Evolutionary conservation across 306 rosid genomes (phyloP).

Genomic region (Abrus precatorius): DNA sequence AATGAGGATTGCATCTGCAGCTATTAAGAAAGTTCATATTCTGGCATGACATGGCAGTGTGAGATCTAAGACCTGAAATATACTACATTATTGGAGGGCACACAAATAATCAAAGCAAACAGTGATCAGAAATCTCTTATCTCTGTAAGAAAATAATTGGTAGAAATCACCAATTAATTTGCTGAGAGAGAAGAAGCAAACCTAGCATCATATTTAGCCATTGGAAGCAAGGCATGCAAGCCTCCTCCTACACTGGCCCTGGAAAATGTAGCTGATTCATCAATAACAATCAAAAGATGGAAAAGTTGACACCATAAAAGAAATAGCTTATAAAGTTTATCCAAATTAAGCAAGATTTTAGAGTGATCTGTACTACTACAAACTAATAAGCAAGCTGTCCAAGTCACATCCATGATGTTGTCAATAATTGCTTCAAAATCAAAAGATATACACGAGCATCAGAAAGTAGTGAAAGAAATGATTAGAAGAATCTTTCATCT

Average conservation of each 20-base stretch:
- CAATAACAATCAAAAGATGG: conserved; percentile 47
- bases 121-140: conserved; percentile 48
- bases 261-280: conserved; percentile 58
- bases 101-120: conserved; percentile 29
- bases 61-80: conserved; percentile 50
- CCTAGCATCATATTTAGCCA: conserved; percentile 60
- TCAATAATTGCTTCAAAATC: conserved; percentile 27
- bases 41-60: conserved; percentile 40
- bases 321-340: conserved; percentile 22
- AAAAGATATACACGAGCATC: conserved; percentile 20
- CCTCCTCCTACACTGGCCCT: conserved; percentile 66
- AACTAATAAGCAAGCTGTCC: not conserved
- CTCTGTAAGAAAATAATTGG: conserved; percentile 48
- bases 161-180: conserved; percentile 53
- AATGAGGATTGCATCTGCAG: conserved; percentile 34
- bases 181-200: conserved; percentile 56
- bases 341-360: conserved; percentile 28
- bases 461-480: conserved; percentile 39
- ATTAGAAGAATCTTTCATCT: conserved; percentile 27
- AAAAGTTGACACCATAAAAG: conserved; percentile 17
- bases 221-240: conserved; percentile 66
- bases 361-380: not conserved
- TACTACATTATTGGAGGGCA: conserved; percentile 34
- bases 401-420: not conserved
- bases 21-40: conserved; percentile 42